Base-by-base conservation (phyloP, 768 basidiomycete species). In the Xerocomus potaroensis region DNA sequence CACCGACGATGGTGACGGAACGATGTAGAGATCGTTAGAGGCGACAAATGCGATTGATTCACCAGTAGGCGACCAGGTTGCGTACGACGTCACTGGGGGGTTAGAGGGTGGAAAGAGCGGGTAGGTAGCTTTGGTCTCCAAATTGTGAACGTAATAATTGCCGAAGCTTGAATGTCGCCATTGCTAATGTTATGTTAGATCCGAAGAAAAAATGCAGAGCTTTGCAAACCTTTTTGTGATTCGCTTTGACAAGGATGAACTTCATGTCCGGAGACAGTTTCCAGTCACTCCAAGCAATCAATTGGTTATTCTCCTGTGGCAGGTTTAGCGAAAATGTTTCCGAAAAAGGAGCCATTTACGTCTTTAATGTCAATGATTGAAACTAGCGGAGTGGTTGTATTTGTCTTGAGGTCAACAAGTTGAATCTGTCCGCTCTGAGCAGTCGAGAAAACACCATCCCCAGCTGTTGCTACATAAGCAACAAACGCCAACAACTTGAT, bases 161-260 rank as follows among this genome's bases (percentile, higher is more conserved):
- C 88, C 87, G 60, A 85, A 85, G 46, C 81, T 83, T 6, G 93
- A 96, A 65, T 86, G 78, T 37, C 96, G 82, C 96, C 96, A 99
- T 84, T 94, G 90, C 85, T 93, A 53, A 27, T 31, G 12, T n/a
- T 34, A 8, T 23, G 57, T 45, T 43, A 60, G 39, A 49, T 27
- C 23, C 12, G 4, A 21, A 26, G 47, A 45, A 26, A 15, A 34
- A 2, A 37, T 22, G 18, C 26, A 6, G 35, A 22, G 42, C 11
- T 5, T 22, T 26, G 52, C 64, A 42, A 49, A 83, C 91, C 76
- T 96, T 94, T 46, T 68, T 66, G 56, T 80, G 68, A 60, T 90
- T 74, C 0, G 90, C 72, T 61, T 89, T 84, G 42, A 99, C 69
- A 16, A 98, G 78, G 41, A 98, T 75, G 67, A 89, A 87, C 59